Conservation (phyloP, 768 basidiomycete species). For the Dacryopinax primogenitus region DNA sequence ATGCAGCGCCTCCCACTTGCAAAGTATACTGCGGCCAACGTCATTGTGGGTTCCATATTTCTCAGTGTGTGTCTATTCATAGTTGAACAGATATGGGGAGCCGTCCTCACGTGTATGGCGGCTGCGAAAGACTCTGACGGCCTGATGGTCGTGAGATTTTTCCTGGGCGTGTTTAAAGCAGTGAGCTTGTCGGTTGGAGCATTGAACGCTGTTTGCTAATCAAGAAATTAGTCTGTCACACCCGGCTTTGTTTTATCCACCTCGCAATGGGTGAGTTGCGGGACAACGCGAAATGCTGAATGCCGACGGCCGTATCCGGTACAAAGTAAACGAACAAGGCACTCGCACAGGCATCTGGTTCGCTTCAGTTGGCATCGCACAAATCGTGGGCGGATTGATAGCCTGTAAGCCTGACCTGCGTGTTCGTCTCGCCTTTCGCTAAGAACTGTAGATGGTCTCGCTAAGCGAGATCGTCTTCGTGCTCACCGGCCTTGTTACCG, state of each 20-base stretch:
- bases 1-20: conserved; percentile 39
- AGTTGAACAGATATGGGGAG: conserved; percentile 40
- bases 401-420: not conserved
- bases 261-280: no score
- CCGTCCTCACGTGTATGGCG: conserved; percentile 38
- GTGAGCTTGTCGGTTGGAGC: no score
- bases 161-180: no score
- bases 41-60: conserved; percentile 16
- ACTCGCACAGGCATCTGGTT: not conserved
- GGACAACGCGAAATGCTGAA: no score
- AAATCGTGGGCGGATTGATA: not conserved
- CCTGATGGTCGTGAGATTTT: conserved; percentile 36
- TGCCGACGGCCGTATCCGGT: no score
- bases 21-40: conserved; percentile 39
- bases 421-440: no score
- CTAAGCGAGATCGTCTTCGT: conserved; percentile 34
- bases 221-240: not conserved
- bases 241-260: not conserved
- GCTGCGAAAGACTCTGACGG: conserved; percentile 30
- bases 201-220: not conserved
- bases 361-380: no score
- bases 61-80: conserved; percentile 25
- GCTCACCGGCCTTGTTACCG: conserved; percentile 34
- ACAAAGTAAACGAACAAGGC: not conserved
- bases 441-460: no score